Base-by-base conservation (phyloP, 1,139 yeast species). In the Zhuliangozyma blackwelliae region DNA sequence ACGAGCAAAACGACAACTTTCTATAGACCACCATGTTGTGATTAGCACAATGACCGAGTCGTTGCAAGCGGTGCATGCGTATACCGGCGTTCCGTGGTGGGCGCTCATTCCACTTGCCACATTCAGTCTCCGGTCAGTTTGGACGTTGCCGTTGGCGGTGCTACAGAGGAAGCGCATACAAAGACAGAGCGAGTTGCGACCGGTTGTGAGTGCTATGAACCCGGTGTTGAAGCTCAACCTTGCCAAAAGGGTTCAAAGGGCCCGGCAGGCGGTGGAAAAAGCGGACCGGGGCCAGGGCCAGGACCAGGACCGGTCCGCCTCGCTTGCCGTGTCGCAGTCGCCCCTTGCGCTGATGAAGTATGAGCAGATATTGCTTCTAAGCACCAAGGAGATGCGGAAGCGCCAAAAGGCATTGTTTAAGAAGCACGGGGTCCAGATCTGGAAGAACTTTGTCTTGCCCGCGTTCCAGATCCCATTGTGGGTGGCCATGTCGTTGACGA, bases 391-490 rank as follows among this genome's bases (percentile, higher is more conserved):
- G 54, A 75, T 82, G 28, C 68, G 92, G 40, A 79, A 77, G 43
- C 68, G 95, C 41, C 94, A 90, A 48, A 79, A 82, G 46, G 61
- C 60, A 35, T 63, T 90, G 12, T 90, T 84, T 59, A 75, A 74
- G 46, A 71, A 75, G 38, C 71, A 83, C 51, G 65, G 69, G 11
- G 87, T 90, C 36, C 94, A 86, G 51, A 57, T 82, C 39, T 90
- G 95, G 90, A 89, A 88, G 55, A 82, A 85, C 50, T 63, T 80
- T 40, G 55, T 81, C 1, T 53, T 86, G 33, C 97, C 97, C 0
- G 65, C 79, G 1, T 77, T 85, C 19, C 97, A 90, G 55, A 70
- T 90, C 23, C 97, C 97, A 0, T 58, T 89, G n/a, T 90, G 96
- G 95, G 70, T 88, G 3, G 68, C 82, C 2, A 70, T 88, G 72